Evolutionary conservation across 805 yeast species (phyloP).

Genomic region (Saccharomycopsis fibuligera): DNA sequence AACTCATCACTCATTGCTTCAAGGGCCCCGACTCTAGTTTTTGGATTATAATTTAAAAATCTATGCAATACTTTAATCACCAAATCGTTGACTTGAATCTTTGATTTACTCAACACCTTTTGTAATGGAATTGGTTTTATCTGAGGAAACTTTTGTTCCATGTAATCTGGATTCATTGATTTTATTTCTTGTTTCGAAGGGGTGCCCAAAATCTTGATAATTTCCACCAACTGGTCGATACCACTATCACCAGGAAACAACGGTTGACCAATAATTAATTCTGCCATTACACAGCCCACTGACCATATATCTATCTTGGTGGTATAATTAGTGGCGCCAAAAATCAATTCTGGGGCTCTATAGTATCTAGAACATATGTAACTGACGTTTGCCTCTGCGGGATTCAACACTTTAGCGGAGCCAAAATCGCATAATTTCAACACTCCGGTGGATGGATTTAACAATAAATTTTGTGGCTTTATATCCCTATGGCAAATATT

Average conservation of each 20-base stretch:
- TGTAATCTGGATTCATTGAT: constrained; percentile 93
- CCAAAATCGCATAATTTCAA: constrained; percentile 96
- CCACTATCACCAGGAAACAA: constrained; percentile 97
- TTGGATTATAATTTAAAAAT: constrained; percentile 64
- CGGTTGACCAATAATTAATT: constrained; percentile 90
- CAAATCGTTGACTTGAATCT: constrained; percentile 26
- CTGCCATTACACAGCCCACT: constrained; percentile 98
- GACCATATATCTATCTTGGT: constrained; percentile 98
- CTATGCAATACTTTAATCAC: constrained; percentile 49
- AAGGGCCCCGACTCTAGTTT: constrained; percentile 53
- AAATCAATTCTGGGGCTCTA: constrained; percentile 95
- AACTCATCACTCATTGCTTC: constrained; percentile 46
- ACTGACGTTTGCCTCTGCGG: constrained; percentile 89
- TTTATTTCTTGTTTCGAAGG: constrained; percentile 88
- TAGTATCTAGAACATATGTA: constrained; percentile 96
- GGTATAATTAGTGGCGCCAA: constrained; percentile 94
- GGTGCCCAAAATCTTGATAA: constrained; percentile 91
- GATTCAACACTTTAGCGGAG: constrained; percentile 83
- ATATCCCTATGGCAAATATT: constrained; percentile 88
- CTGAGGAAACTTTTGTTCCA: constrained; percentile 93
- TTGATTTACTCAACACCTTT: constrained; percentile 44
- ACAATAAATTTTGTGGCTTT: constrained; percentile 82
- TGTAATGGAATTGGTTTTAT: constrained; percentile 64
- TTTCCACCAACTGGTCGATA: constrained; percentile 94
- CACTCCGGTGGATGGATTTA: constrained; percentile 79